phyloP scores from a whole-genome alignment of 306 rosid genomes.

The Mimosa pudica region DNA sequence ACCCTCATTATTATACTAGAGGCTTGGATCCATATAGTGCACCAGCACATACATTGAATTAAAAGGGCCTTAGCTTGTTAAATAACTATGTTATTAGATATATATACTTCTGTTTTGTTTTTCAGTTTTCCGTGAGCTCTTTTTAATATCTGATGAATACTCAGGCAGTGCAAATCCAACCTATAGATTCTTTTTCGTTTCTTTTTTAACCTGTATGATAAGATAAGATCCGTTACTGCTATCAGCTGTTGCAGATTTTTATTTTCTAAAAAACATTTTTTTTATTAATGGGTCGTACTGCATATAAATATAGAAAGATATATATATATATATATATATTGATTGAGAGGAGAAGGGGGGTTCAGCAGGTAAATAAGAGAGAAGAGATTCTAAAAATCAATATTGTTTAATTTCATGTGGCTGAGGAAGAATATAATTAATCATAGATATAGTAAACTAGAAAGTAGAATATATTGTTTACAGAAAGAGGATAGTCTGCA shows the following conservation, averaged over 20 bases:
- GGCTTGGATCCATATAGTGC: conserved; percentile 29
- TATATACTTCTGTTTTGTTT: background rate
- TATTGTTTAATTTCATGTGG: background rate
- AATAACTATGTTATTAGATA: background rate
- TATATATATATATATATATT: background rate
- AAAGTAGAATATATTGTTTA: conserved; percentile 2
- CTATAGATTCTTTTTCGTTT: background rate
- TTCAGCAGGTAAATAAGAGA: background rate
- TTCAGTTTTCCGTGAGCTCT: background rate
- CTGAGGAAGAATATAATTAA: background rate
- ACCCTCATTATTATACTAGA: background rate
- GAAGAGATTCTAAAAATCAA: background rate
- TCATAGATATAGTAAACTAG: background rate
- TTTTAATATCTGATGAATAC: background rate
- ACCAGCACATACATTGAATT: conserved; percentile 17
- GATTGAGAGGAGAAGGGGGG: background rate
- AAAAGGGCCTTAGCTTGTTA: background rate
- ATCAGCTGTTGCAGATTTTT: background rate
- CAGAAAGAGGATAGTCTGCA: background rate
- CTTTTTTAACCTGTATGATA: background rate
- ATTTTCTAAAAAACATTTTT: background rate
- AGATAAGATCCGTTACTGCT: background rate
- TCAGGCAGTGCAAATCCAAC: background rate
- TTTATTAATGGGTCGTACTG: background rate
- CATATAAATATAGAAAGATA: background rate